A percentile compares a stretch with the other conserved stretches of the same genome.
Evolutionary conservation across 2,329 filamentous ascomycete species (phyloP).

Genomic region (Mollisia scopiformis): DNA sequence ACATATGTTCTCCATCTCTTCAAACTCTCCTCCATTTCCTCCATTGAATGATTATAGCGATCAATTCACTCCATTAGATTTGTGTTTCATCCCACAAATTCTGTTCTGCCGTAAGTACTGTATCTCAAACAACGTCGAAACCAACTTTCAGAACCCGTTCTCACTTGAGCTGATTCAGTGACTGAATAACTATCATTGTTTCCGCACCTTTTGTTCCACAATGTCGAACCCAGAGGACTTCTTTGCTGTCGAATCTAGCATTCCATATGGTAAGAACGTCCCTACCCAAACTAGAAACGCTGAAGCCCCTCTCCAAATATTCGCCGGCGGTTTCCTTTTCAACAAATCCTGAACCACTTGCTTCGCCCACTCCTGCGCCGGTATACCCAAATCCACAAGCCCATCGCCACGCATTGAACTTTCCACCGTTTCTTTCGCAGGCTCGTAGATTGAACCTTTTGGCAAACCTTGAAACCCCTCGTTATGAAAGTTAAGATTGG

Average conservation of each 20-base stretch:
- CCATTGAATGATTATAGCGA: no score
- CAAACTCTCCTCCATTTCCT: no score
- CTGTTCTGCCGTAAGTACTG: no score
- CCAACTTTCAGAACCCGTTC: no score
- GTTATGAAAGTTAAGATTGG: conserved; percentile 12
- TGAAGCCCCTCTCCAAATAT: conserved; percentile 20
- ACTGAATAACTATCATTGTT: no score
- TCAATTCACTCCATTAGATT: no score
- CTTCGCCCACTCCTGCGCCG: conserved; percentile 21
- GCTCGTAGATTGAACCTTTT: conserved; percentile 16
- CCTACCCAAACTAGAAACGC: conserved; percentile 11
- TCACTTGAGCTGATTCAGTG: no score
- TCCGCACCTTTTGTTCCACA: neutral
- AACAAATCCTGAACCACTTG: conserved; percentile 18
- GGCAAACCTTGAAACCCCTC: conserved; percentile 9
- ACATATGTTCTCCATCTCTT: no score
- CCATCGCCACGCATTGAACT: conserved; percentile 8
- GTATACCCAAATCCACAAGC: conserved; percentile 6
- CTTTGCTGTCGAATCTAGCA: conserved; percentile 18
- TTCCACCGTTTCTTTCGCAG: conserved; percentile 19
- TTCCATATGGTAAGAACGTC: conserved; percentile 19
- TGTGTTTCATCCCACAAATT: no score
- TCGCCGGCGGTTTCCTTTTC: conserved; percentile 12
- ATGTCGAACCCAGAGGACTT: conserved; percentile 28
- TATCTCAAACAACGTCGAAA: no score